Conservation (phyloP, 208 protist species). For the Acanthamoeba healyi region DNA sequence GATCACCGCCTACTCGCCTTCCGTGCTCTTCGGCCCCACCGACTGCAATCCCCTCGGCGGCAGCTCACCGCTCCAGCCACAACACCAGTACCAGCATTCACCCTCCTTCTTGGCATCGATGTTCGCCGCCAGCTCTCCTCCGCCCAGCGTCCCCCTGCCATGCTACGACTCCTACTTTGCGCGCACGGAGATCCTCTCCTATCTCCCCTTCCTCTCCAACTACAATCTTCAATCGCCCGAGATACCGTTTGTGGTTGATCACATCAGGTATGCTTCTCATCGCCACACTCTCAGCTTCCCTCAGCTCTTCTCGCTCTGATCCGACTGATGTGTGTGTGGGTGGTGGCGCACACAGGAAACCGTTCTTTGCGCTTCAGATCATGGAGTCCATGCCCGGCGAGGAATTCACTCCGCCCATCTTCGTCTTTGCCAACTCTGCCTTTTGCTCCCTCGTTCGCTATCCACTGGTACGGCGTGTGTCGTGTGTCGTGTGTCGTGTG, state of each 20-base stretch:
- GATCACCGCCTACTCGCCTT: slow-evolving; percentile 47
- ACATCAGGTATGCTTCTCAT: not conserved
- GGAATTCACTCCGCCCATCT: slow-evolving; percentile 48
- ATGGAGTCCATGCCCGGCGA: slow-evolving; percentile 62
- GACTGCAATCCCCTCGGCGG: not conserved
- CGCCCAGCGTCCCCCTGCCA: not conserved
- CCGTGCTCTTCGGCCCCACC: not conserved
- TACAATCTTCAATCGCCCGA: slow-evolving; percentile 37
- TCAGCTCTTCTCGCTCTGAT: too few relatives aligned
- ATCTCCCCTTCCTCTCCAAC: slow-evolving; percentile 48
- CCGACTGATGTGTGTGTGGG: not conserved
- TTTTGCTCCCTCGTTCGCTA: slow-evolving; percentile 62
- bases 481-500: not conserved
- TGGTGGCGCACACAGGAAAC: not conserved
- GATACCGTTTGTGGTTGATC: slow-evolving; percentile 10
- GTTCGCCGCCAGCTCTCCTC: slow-evolving; percentile 6
- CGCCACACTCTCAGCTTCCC: not conserved
- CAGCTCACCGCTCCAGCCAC: not conserved
- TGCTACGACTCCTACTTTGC: not conserved
- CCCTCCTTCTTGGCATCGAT: not conserved
- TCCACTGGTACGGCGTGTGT: slow-evolving; percentile 18
- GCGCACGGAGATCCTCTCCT: slow-evolving; percentile 34
- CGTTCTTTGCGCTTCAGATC: slow-evolving; percentile 50
- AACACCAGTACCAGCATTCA: not conserved
- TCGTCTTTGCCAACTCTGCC: slow-evolving; percentile 48